Conservation (phyloP, 192 early-diverging fungal genomes). For the Coemansia sp. region DNA sequence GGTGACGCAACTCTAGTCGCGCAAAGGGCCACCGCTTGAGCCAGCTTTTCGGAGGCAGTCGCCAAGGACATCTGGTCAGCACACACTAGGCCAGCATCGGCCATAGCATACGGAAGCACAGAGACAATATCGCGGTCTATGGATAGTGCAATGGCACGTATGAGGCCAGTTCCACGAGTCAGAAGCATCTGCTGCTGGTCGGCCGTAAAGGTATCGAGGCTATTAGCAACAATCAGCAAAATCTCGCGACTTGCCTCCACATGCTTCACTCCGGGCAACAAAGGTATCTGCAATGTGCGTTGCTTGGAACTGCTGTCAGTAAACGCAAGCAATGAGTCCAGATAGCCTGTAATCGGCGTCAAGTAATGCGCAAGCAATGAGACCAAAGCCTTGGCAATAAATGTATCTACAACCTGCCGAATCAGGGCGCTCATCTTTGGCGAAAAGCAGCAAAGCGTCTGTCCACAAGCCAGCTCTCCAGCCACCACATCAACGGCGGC, state of each 20-base stretch:
- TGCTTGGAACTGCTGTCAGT: background rate
- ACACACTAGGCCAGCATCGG: background rate
- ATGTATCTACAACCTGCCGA: conserved; percentile 7
- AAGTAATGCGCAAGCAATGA: conserved; percentile 13
- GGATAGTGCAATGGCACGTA: conserved; percentile 20
- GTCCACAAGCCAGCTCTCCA: conserved; percentile 13
- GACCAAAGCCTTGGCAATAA: conserved; percentile 17
- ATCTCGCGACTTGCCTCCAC: conserved; percentile 23
- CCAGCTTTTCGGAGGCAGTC: conserved; percentile 19
- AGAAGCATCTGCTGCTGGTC: conserved; percentile 26
- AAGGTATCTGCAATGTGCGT: background rate
- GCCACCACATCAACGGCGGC: conserved; percentile 25
- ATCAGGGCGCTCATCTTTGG: conserved; percentile 4
- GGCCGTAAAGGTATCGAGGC: conserved; percentile 18
- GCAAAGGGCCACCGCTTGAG: conserved; percentile 12
- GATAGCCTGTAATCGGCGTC: background rate
- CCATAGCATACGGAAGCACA: conserved; percentile 7
- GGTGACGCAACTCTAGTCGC: conserved; percentile 14
- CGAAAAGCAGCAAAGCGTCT: background rate
- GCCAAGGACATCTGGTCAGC: background rate
- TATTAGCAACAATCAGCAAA: conserved; percentile 11
- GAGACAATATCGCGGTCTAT: conserved; percentile 28
- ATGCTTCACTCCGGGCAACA: conserved; percentile 16
- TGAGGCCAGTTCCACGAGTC: conserved; percentile 1
- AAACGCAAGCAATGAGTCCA: conserved; percentile 6